Conservation (phyloP, 176 grass and related monocot genomes). For the Neostapfia colusana region DNA sequence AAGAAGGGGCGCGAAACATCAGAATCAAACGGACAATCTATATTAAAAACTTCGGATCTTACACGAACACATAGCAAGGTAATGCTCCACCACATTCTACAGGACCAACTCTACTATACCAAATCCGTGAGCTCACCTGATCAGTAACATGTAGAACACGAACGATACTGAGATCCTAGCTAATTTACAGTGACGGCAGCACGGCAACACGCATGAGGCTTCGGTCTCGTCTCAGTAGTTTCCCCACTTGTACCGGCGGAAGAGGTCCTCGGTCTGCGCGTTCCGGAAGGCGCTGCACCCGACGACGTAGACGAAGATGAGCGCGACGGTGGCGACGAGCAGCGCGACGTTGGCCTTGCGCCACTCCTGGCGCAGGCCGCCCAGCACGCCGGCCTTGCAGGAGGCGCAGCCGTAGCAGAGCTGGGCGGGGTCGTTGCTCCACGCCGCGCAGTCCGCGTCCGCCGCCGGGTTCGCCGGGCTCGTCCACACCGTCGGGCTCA, state of each 20-base stretch:
- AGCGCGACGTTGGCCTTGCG: conserved; percentile 69
- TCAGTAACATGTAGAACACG: not conserved
- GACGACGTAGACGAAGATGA: conserved; percentile 81
- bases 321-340: conserved; percentile 61
- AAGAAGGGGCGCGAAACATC: not conserved
- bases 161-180: not conserved
- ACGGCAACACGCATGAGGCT: not conserved
- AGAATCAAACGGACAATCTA: not conserved
- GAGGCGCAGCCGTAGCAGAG: conserved; percentile 79
- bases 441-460: conserved; percentile 63
- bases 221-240: not conserved
- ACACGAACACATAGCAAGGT: not conserved
- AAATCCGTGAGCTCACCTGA: not conserved
- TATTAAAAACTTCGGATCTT: not conserved
- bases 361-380: conserved; percentile 71
- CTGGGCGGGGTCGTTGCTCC: conserved; percentile 77
- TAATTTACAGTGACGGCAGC: not conserved
- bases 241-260: conserved; percentile 80
- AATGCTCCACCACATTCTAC: not conserved
- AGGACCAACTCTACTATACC: not conserved
- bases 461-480: conserved; percentile 60
- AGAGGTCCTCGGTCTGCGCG: conserved; percentile 83
- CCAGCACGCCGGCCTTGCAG: conserved; percentile 81
- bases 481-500: conserved; percentile 72
- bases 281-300: conserved; percentile 95